phyloP scores from a whole-genome alignment of 2,329 filamentous ascomycete species.

The Sphaerulina vaccinii region DNA sequence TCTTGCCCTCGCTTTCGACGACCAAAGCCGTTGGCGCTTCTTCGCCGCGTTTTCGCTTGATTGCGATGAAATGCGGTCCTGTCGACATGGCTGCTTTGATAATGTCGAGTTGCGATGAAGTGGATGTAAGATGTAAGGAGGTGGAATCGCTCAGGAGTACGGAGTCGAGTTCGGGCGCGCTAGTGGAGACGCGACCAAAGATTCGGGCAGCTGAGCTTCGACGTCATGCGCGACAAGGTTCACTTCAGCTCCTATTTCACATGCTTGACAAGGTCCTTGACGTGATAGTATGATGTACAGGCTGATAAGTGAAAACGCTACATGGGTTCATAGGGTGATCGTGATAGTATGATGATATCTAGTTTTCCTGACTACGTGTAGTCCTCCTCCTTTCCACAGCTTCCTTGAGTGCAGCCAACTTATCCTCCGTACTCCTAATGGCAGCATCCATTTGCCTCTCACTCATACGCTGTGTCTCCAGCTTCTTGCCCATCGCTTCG shows the following conservation, averaged over 20 bases:
- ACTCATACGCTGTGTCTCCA: slow-evolving; percentile 65
- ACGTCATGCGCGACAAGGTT: too few relatives aligned
- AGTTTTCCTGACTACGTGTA: slow-evolving; percentile 9
- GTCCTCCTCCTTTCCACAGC: slow-evolving; percentile 62
- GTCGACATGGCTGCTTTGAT: slow-evolving; percentile 10
- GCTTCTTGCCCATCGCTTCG: slow-evolving; percentile 28
- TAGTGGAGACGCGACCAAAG: too few relatives aligned
- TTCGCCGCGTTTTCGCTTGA: slow-evolving; percentile 34
- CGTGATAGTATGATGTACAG: too few relatives aligned
- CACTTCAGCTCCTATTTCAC: too few relatives aligned
- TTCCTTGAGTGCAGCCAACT: slow-evolving; percentile 71
- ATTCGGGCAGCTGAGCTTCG: too few relatives aligned
- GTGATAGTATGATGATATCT: slow-evolving; percentile 5
- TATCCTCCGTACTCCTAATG: slow-evolving; percentile 82
- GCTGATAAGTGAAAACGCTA: slow-evolving; percentile 26
- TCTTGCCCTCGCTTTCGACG: slow-evolving; percentile 31
- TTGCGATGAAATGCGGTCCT: slow-evolving; percentile 29
- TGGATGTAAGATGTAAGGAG: neutral
- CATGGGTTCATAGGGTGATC: slow-evolving; percentile 1
- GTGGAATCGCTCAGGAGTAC: too few relatives aligned
- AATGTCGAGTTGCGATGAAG: neutral
- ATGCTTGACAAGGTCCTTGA: too few relatives aligned
- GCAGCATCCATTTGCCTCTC: slow-evolving; percentile 79
- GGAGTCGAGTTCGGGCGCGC: too few relatives aligned
- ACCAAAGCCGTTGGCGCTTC: slow-evolving; percentile 30